These are phyloP conservation scores for Saitozyma sp. DNA, from an alignment of 768 basidiomycete genomes.

Conservation along the genomic window DNA sequence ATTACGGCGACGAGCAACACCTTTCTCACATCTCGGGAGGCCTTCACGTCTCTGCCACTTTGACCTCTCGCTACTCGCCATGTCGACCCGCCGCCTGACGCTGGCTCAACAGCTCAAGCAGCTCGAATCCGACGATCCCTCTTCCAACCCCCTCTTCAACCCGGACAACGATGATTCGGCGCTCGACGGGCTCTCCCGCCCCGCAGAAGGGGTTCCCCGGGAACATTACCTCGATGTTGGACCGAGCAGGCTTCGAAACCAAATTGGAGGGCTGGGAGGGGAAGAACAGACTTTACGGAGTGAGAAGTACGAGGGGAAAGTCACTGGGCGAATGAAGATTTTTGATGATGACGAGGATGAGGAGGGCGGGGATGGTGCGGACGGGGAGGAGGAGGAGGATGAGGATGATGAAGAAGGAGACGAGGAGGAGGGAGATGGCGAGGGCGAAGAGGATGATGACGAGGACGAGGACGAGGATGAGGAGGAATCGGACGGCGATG, in stretches of 20 bases:
- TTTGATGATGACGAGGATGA: constrained; percentile 48
- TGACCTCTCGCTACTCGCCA: not conserved
- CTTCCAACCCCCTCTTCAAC: constrained; percentile 57
- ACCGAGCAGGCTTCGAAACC: constrained; percentile 70
- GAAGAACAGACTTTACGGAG: constrained; percentile 57
- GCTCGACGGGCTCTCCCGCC: not conserved
- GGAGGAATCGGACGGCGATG: constrained; percentile 35
- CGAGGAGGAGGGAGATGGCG: constrained; percentile 38
- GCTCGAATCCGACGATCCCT: constrained; percentile 69
- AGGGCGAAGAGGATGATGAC: constrained; percentile 32
- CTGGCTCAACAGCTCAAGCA: constrained; percentile 73
- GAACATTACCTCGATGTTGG: constrained; percentile 86
- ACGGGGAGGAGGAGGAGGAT: constrained; percentile 51
- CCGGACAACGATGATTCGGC: not conserved
- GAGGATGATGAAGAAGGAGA: constrained; percentile 39
- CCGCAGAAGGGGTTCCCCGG: constrained; percentile 8
- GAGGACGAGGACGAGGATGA: constrained; percentile 39
- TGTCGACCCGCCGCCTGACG: constrained; percentile 41
- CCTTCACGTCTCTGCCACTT: constrained; percentile 7
- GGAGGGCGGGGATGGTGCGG: constrained; percentile 53
- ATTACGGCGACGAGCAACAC: not conserved
- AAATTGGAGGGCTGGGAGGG: constrained; percentile 54
- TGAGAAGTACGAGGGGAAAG: constrained; percentile 75
- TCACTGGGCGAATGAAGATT: constrained; percentile 62
- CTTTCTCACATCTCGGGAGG: not conserved